Evolutionary conservation across 768 basidiomycete genomes (phyloP), one percentile per base, ranked within the genome.

Genomic region (Agaricus bisporus): DNA sequence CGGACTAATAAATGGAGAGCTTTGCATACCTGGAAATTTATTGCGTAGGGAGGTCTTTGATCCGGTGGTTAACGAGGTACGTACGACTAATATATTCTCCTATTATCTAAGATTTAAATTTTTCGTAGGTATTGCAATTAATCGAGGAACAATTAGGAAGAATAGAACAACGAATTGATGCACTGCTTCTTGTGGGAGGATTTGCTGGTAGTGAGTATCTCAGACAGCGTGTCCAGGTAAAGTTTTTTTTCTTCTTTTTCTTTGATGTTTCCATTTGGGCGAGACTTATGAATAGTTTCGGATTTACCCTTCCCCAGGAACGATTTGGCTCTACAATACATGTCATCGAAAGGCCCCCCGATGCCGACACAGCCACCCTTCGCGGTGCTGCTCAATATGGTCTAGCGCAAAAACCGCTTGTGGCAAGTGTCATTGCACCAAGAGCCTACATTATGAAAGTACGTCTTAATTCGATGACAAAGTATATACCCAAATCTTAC

Each of bases 311-410:
- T 43, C 59, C 37, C 54, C 60, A 90, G 85, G 83, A 81, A 60
- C 81, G 76, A 58, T 89, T 93, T 63, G 73, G 75, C 6, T 67
- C 75, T 37, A 77, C 77, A 43, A 86, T 93, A 44, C 77, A 70
- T 47, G 84, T 89, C 54, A 88, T 94, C 63, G 86, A 85, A 32
- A 81, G 92, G 48, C 91, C 92, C 25, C 75, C 83, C 36, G 91
- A 95, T 69, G 85, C 88, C 26, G 92, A 94, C 63, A 92, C 91
- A 12, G 92, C 92, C 2, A 94, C 91, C 1, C 71, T 87, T 52
- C 85, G 91, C 50, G 91, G 91, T 42, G 91, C 88, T n/a, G 91
- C 91, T 32, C 80, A 85, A 63, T 93, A 93, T 66, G 91, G 91
- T 20, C 75, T 93, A 22, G 86, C 89, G 17, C 79, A 83, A 48